Evolutionary conservation across 345 rosid species (phyloP).

Genomic region (Aquilaria sinensis): DNA sequence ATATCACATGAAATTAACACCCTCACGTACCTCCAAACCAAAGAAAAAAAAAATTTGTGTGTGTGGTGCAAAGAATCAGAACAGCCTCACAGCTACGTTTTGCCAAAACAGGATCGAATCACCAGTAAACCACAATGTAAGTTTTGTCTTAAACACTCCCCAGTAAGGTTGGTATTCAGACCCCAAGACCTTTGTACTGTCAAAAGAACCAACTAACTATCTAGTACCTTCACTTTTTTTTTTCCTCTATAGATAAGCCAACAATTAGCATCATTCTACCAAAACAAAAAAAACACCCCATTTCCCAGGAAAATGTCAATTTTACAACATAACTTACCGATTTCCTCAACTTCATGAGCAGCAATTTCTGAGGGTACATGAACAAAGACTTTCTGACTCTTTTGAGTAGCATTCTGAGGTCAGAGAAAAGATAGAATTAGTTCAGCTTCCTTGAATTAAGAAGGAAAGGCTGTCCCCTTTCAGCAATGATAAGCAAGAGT

Average conservation of each 20-base stretch:
- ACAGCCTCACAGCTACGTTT: no score
- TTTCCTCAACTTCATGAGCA: conserved; percentile 89
- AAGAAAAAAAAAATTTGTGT: no score
- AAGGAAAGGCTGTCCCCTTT: neutral
- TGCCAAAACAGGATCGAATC: no score
- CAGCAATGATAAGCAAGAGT: neutral
- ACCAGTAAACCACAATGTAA: no score
- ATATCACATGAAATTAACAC: neutral
- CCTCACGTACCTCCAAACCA: no score
- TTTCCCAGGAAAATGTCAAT: neutral
- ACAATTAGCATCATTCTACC: neutral
- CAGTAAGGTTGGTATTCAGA: no score
- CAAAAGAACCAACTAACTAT: no score
- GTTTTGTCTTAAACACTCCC: no score
- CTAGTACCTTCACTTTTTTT: no score
- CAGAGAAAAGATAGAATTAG: neutral
- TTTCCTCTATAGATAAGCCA: no score
- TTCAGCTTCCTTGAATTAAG: neutral
- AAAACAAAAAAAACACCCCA: neutral
- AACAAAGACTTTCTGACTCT: conserved; percentile 79
- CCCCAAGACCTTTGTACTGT: no score
- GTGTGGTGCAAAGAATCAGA: no score
- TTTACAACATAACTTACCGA: conserved; percentile 35
- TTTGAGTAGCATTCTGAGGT: conserved; percentile 81
- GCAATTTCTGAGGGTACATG: conserved; percentile 78